Percentiles rank a stretch among this genome's conserved stretches.
Conservation (phyloP, 192 early-diverging fungal genomes). For the Mortierella alpina region DNA sequence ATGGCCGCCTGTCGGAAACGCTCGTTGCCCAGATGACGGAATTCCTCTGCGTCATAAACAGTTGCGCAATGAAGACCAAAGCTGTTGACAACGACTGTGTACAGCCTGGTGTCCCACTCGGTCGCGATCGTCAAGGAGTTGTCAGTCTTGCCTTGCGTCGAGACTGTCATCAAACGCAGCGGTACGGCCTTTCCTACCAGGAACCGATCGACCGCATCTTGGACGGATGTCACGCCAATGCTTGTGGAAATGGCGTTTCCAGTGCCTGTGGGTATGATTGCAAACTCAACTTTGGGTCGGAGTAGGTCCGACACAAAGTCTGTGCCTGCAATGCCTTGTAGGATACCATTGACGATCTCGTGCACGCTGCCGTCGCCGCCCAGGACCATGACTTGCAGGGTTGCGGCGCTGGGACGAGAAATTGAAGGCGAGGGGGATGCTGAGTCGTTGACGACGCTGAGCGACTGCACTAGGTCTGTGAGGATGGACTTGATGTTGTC, state of each 20-base stretch:
- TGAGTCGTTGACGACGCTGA: conserved; percentile 9
- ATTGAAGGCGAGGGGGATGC: background rate
- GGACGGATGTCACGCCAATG: conserved; percentile 41
- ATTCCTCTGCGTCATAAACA: conserved; percentile 59
- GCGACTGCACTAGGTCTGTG: conserved; percentile 45
- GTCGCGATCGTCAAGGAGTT: background rate
- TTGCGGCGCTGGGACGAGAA: conserved; percentile 18
- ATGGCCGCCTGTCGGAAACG: conserved; percentile 58
- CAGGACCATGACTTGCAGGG: conserved; percentile 53
- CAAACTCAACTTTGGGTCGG: conserved; percentile 46
- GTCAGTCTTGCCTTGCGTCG: conserved; percentile 9
- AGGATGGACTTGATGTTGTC: conserved; percentile 44
- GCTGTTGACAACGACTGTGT: conserved; percentile 59
- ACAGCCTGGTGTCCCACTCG: conserved; percentile 38
- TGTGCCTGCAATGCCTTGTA: conserved; percentile 35
- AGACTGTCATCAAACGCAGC: conserved; percentile 49
- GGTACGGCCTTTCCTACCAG: conserved; percentile 37
- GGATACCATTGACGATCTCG: conserved; percentile 62
- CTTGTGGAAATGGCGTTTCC: conserved; percentile 62
- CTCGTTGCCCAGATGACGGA: conserved; percentile 60
- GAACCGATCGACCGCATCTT: conserved; percentile 54
- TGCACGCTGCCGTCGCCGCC: conserved; percentile 65
- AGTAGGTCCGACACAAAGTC: conserved; percentile 8
- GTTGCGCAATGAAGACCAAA: conserved; percentile 65
- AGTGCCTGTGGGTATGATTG: conserved; percentile 58